A percentile compares a stretch with the other conserved stretches of the same genome.
Evolutionary conservation across 164 flowering plant species (phyloP).

Genomic region (Dillenia suffruticosa): DNA sequence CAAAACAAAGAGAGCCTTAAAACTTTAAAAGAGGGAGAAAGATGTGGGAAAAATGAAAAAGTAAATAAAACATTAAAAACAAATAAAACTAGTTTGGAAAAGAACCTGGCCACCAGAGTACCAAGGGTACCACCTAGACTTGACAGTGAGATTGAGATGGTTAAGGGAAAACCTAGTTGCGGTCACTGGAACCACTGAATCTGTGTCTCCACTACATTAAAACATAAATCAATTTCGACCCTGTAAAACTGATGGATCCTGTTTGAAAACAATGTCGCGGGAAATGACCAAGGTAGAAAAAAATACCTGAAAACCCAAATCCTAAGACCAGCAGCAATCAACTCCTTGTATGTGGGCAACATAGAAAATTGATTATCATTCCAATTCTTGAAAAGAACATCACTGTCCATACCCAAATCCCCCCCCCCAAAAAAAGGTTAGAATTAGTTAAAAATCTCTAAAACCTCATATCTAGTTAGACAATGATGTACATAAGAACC

Average conservation of each 20-base stretch:
- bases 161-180: conserved; percentile 79
- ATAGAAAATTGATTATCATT: conserved; percentile 57
- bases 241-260: background rate
- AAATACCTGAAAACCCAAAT: conserved; percentile 90
- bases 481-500: conserved; percentile 24
- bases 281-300: too few relatives aligned
- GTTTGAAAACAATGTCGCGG: background rate
- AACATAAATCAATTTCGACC: background rate
- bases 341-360: conserved; percentile 67
- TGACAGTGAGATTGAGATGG: conserved; percentile 59
- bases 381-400: conserved; percentile 60
- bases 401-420: conserved; percentile 38
- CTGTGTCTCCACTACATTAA: conserved; percentile 73
- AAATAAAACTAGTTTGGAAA: background rate
- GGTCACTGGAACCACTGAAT: conserved; percentile 91
- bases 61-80: background rate
- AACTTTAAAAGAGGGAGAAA: too few relatives aligned
- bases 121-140: conserved; percentile 91
- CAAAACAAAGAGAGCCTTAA: too few relatives aligned
- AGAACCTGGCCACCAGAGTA: conserved; percentile 57
- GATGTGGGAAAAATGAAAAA: too few relatives aligned
- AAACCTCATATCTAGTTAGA: too few relatives aligned
- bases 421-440: background rate
- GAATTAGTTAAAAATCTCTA: background rate
- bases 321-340: conserved; percentile 69